Evolutionary conservation across 2,329 filamentous ascomycete genomes (phyloP).

Genomic region (Colletotrichum godetiae): DNA sequence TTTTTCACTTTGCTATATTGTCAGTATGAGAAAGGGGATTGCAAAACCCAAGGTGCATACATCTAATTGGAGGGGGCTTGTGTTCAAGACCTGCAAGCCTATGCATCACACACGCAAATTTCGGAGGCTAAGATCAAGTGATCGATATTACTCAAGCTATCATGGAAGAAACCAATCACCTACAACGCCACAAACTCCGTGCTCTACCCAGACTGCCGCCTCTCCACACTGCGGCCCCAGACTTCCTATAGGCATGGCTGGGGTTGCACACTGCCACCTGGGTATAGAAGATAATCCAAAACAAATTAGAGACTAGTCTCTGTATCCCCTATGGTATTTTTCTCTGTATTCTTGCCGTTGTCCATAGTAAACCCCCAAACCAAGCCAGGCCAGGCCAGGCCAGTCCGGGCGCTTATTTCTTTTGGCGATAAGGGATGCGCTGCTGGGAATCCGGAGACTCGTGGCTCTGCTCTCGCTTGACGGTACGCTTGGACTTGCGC

Average conservation of each 20-base stretch:
- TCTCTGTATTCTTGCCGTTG: not conserved
- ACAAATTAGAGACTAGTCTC: not conserved
- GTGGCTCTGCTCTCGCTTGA: conserved; percentile 33
- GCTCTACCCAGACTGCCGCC: not conserved
- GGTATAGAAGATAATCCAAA: not conserved
- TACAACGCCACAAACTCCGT: not conserved
- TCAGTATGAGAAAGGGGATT: not conserved
- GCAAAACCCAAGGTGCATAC: not conserved
- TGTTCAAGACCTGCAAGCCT: not conserved
- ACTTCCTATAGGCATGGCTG: not conserved
- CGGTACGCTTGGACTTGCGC: conserved; percentile 15
- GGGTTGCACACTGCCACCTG: not conserved
- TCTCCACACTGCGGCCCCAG: not conserved
- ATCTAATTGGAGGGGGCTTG: not conserved
- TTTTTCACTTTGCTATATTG: not conserved
- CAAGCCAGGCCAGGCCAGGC: no score
- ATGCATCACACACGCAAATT: not conserved
- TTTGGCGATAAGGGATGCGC: conserved; percentile 32
- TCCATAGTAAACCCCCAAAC: not conserved
- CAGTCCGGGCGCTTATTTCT: conserved; percentile 8
- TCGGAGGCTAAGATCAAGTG: not conserved
- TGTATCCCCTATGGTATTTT: not conserved
- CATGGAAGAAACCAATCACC: not conserved
- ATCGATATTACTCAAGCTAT: not conserved
- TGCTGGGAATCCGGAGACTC: conserved; percentile 28